Evolutionary conservation across 495 filamentous ascomycete species (phyloP).

Genomic region (Hypoxylon subgilvum): DNA sequence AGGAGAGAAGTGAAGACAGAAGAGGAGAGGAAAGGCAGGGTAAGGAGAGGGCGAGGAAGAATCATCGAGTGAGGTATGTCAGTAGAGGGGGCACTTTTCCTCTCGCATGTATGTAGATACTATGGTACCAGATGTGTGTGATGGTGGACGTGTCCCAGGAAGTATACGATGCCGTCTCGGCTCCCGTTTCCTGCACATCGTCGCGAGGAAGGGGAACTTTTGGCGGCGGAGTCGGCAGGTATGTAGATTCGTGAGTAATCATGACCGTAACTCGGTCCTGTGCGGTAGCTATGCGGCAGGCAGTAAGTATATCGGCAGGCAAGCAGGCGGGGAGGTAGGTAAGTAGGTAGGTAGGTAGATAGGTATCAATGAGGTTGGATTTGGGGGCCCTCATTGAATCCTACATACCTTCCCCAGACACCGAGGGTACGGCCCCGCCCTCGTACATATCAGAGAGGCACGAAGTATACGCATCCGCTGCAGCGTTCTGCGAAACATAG

Average conservation of each 20-base stretch:
- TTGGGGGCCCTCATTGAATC: slow-evolving; percentile 24
- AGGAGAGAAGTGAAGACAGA: background rate
- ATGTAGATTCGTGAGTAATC: no score
- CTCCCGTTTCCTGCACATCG: background rate
- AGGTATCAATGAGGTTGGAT: slow-evolving; percentile 16
- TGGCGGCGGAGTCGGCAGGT: slow-evolving; percentile 10
- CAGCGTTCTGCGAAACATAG: slow-evolving; percentile 2
- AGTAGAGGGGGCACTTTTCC: background rate
- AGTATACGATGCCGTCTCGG: background rate
- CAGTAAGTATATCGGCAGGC: no score
- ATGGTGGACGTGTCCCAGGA: no score
- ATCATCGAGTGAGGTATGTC: background rate
- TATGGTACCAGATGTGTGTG: no score
- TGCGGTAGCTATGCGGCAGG: slow-evolving; percentile 16
- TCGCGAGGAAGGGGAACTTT: slow-evolving; percentile 18
- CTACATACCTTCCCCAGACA: slow-evolving; percentile 19
- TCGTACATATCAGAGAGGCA: slow-evolving; percentile 2
- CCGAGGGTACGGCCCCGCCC: slow-evolving; percentile 17
- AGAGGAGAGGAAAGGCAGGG: background rate
- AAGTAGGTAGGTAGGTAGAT: background rate
- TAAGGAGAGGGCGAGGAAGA: background rate
- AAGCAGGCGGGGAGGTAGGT: no score
- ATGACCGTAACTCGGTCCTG: slow-evolving; percentile 7
- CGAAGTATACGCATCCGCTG: slow-evolving; percentile 7
- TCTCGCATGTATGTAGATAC: background rate